These are phyloP conservation scores for Nymphaea thermarum DNA, from an alignment of 164 flowering plant species.

Conservation along the genomic window DNA sequence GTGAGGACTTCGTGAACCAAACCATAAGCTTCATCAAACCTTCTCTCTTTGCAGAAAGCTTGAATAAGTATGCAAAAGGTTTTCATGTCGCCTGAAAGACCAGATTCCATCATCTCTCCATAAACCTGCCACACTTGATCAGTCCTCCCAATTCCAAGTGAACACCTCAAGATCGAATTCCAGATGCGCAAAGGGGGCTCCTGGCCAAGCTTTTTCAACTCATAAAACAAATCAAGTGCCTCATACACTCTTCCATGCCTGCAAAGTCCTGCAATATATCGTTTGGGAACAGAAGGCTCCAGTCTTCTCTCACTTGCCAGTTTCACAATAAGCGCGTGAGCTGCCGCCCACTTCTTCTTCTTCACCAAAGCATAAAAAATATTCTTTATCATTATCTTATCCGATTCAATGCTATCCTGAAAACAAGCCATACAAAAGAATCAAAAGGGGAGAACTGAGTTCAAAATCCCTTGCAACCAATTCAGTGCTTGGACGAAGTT, in stretches of 20 bases:
- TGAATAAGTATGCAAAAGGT: slow-evolving; percentile 57
- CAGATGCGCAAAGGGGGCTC: slow-evolving; percentile 41
- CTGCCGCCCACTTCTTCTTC: not conserved
- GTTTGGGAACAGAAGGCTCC: slow-evolving; percentile 20
- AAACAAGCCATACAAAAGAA: not conserved
- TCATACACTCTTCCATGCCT: slow-evolving; percentile 41
- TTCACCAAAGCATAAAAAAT: not conserved
- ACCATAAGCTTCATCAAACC: slow-evolving; percentile 25
- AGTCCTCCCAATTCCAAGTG: slow-evolving; percentile 26
- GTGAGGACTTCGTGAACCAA: slow-evolving; percentile 63
- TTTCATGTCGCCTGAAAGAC: slow-evolving; percentile 28
- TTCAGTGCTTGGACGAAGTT: too few relatives aligned
- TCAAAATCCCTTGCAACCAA: too few relatives aligned
- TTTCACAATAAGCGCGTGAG: not conserved
- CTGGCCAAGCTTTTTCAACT: slow-evolving; percentile 12
- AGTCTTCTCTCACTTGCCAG: slow-evolving; percentile 15
- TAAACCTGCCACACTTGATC: slow-evolving; percentile 46
- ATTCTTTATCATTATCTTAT: too few relatives aligned
- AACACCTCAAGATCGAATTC: slow-evolving; percentile 46
- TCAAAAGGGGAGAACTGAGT: not conserved
- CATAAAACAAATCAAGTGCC: slow-evolving; percentile 49
- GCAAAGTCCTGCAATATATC: slow-evolving; percentile 32
- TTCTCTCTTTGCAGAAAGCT: slow-evolving; percentile 38
- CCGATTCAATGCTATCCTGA: not conserved
- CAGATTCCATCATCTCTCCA: slow-evolving; percentile 30